Evolutionary conservation across 2,329 filamentous ascomycete species (phyloP), one percentile per base, ranked within the genome.

Genomic region (Daldinia sp.): DNA sequence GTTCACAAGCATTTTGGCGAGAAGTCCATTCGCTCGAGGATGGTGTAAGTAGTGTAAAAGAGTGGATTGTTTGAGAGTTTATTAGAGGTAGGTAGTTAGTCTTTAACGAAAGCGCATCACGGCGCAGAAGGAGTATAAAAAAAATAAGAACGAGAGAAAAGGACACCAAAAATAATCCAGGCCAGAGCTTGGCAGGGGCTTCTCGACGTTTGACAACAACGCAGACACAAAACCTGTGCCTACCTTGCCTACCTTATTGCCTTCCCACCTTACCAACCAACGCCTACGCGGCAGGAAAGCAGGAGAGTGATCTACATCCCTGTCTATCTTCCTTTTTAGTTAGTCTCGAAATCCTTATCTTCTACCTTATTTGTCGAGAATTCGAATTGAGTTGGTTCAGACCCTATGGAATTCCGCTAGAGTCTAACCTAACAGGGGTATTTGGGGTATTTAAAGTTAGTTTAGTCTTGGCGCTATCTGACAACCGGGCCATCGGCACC

Each of bases 401-500:
- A 54, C 50, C 50, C 50, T 54, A 54, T n/a, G 33, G 15, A 50
- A 50, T 50, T 50, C 53, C 53, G 15, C 33, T 55, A 50, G 26
- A 55, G 33, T 37, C 39, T 23, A 56, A 20, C 30, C 28, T 26
- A 51, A 48, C 63, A 50, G 28, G 57, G 63, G 33, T 33, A 51
- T 23, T 59, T 30, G 33, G 33, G 10, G 50, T 54, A 54, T 54
- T 54, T 35, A 54, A 54, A 39, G 48, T 44, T 35, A 48, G 46
- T 33, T 28, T 35, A 20, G 18, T n/a, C 63, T 67, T 61, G 60
- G 60, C 67, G 55, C 33, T 35, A 69, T 28, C 39, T 55, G 35
- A 37, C 41, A 46, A 67, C 67, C 67, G 63, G 67, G 60, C n/a
- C 35, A 42, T 67, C 67, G 67, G 67, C 67, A 69, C 56, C 60